These are phyloP conservation scores for Ceratobasidium sp. DNA, from an alignment of 1,284 basidiomycete species.

Conservation along the genomic window DNA sequence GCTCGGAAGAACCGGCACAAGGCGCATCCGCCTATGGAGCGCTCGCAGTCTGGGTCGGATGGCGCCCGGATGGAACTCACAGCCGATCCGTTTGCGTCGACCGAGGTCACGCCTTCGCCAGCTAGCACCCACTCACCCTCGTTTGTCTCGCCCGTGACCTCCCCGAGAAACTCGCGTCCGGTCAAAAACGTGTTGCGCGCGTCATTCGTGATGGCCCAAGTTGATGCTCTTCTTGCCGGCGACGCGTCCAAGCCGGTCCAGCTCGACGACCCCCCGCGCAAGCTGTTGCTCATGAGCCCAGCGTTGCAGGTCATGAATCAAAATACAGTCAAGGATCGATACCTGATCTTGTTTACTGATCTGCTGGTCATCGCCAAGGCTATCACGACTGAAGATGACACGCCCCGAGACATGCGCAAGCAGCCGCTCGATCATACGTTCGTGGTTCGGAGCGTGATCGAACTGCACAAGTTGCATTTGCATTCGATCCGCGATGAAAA, in stretches of 20 bases:
- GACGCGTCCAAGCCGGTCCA: constrained; percentile 57
- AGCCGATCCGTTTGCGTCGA: constrained; percentile 42
- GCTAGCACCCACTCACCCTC: constrained; percentile 34
- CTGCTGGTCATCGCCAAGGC: constrained; percentile 87
- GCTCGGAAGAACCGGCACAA: constrained; percentile 19
- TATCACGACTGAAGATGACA: constrained; percentile 67
- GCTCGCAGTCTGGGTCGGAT: constrained; percentile 21
- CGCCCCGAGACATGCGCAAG: constrained; percentile 63
- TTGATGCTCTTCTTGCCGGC: constrained; percentile 48
- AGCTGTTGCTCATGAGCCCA: constrained; percentile 81
- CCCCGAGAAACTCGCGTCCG: constrained; percentile 19
- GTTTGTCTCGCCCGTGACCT: constrained; percentile 1
- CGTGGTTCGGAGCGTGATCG: constrained; percentile 86
- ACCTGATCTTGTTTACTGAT: constrained; percentile 95
- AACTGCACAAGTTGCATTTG: constrained; percentile 74
- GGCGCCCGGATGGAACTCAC: constrained; percentile 40
- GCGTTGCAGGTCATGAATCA: constrained; percentile 93
- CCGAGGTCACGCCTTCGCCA: constrained; percentile 33
- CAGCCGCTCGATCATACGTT: constrained; percentile 83
- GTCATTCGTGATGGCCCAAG: constrained; percentile 29
- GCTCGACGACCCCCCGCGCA: constrained; percentile 85
- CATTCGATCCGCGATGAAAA: constrained; percentile 63
- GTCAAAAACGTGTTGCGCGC: constrained; percentile 1
- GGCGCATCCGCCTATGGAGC: constrained; percentile 9
- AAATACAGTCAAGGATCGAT: constrained; percentile 94